Conservation (phyloP, 805 yeast genomes). For the Kregervanrija fluxuum region DNA sequence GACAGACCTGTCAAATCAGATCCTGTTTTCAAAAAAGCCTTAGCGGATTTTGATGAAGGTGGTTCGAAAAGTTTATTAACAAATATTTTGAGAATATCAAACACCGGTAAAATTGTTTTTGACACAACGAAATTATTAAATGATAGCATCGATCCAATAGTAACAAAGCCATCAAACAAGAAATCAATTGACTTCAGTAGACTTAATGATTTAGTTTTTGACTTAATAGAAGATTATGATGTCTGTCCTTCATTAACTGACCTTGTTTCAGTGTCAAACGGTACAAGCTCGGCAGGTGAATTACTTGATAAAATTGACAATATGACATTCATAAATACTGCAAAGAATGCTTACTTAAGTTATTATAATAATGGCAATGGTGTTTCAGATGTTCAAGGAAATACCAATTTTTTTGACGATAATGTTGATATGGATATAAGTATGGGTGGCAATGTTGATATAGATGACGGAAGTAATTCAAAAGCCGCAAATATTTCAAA, state of each 20-base stretch:
- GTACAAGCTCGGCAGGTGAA: slow-evolving; percentile 6
- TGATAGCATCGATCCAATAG: slow-evolving; percentile 4
- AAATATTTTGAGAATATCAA: slow-evolving; percentile 41
- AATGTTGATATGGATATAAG: slow-evolving; percentile 12
- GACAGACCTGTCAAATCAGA: slow-evolving; percentile 46
- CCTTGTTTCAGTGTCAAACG: background rate
- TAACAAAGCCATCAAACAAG: background rate
- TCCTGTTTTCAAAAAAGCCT: slow-evolving; percentile 50
- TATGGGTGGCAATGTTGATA: slow-evolving; percentile 19
- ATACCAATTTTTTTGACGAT: background rate
- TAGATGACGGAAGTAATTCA: slow-evolving; percentile 10
- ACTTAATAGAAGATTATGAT: background rate
- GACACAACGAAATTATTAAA: slow-evolving; percentile 32
- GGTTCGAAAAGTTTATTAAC: slow-evolving; percentile 48
- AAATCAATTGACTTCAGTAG: background rate
- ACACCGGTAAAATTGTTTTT: slow-evolving; percentile 41
- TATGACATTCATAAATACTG: background rate
- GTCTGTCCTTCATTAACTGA: slow-evolving; percentile 5
- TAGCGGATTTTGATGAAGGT: slow-evolving; percentile 57
- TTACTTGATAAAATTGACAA: slow-evolving; percentile 19
- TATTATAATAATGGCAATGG: background rate
- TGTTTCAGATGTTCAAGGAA: background rate
- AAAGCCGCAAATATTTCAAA: slow-evolving; percentile 6
- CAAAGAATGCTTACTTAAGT: no score
- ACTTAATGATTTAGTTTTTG: slow-evolving; percentile 1